These are phyloP conservation scores for Colletotrichum sp. DNA, from an alignment of 2,329 filamentous ascomycete genomes.

Conservation along the genomic window DNA sequence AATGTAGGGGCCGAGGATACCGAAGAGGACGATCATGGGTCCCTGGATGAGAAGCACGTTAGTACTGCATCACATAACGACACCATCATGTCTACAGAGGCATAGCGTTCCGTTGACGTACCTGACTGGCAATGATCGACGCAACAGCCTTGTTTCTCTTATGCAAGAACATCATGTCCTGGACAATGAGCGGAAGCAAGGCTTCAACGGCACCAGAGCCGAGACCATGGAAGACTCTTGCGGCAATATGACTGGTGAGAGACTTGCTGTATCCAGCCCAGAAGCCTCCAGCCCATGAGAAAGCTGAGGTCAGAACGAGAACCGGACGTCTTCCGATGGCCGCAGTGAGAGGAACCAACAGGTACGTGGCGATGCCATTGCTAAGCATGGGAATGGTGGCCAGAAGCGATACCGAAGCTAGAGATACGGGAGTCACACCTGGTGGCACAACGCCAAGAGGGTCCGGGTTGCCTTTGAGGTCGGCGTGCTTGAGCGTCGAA, in stretches of 20 bases:
- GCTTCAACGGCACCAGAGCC: constrained; percentile 37
- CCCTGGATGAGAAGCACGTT: constrained; percentile 1
- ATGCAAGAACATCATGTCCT: constrained; percentile 41
- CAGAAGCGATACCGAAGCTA: constrained; percentile 30
- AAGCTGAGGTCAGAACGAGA: constrained; percentile 30
- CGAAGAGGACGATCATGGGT: constrained; percentile 29
- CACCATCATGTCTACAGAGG: background rate
- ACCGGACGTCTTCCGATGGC: constrained; percentile 38
- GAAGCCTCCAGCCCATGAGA: constrained; percentile 36
- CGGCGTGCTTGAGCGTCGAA: constrained; percentile 21
- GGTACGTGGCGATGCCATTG: constrained; percentile 35
- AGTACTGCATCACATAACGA: background rate
- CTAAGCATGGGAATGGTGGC: constrained; percentile 35
- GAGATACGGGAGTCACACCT: constrained; percentile 28
- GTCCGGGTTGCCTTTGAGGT: constrained; percentile 24
- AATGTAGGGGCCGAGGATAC: constrained; percentile 30
- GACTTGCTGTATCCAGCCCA: constrained; percentile 34
- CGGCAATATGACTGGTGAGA: constrained; percentile 31
- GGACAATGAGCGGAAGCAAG: constrained; percentile 38
- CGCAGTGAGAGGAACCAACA: constrained; percentile 37
- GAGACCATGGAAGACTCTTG: constrained; percentile 34
- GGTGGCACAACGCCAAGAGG: constrained; percentile 5
- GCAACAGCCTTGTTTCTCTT: constrained; percentile 36
- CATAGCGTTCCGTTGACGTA: background rate
- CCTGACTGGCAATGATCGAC: constrained; percentile 28